Base-by-base conservation (phyloP, 2,329 filamentous ascomycete genomes). In the Aspergillus candidus region DNA sequence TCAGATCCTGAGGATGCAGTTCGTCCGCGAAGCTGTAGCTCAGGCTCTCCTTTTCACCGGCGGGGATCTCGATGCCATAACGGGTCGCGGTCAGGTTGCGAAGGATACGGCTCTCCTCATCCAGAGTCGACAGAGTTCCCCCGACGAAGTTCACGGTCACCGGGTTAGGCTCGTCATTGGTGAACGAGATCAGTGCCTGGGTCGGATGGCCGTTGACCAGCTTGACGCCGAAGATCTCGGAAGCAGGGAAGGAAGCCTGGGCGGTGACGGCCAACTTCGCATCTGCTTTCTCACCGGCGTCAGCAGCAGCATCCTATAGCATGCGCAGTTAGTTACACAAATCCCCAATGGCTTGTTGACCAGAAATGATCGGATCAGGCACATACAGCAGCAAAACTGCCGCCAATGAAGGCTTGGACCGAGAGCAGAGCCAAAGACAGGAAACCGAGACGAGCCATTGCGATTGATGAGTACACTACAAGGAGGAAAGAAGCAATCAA, bases 141-240 rank as follows among this genome's bases (percentile, higher is more conserved):
- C 83, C 83, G 36, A 96, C 71, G 57, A 94, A 78, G 63, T 82
- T 77, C 48, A 98, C 75, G 50, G 77, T 79, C 61, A 98, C 79
- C 17, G 89, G 78, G 41, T 76, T 75, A 11, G 79, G 75, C 71
- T 98, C 93, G 50, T 87, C 76, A 75, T 98, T 98, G 66, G 76
- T 79, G 65, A 98, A 76, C 60, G 88, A 82, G 58, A 98, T 73
- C 42, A 94, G 71, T 31, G 89, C 85, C 67, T 86, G 82, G 52
- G 89, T 95, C 34, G 88, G 81, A 54, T 84, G 83, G 61, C 89
- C 88, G 66, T 98, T 98, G 75, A 97, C 80, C 56, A 97, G 82
- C 79, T 94, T 95, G 58, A 97, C 82, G 59, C 91, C 93, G 58
- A 96, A 93, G 69, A 94, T 83, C 73, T 94, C 88, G 46, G 78